These are phyloP conservation scores for Penicillium olsonii DNA, from an alignment of 2,329 filamentous ascomycete genomes.

Conservation along the genomic window DNA sequence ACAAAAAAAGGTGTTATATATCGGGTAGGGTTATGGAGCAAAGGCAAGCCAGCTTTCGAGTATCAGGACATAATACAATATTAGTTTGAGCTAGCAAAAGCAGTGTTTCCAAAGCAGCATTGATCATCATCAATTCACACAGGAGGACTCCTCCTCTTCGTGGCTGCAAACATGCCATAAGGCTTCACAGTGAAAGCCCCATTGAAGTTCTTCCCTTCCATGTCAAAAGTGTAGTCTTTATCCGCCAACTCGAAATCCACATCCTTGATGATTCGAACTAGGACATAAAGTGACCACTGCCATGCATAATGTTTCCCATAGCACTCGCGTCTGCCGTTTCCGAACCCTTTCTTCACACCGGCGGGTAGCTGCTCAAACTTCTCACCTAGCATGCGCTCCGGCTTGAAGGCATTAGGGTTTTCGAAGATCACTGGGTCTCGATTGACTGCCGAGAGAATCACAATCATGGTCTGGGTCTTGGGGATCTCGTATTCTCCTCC, in stretches of 20 bases:
- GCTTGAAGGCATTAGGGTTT: slow-evolving; percentile 66
- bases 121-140: background rate
- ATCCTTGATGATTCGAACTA: slow-evolving; percentile 67
- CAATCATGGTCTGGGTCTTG: slow-evolving; percentile 54
- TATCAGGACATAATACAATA: too few relatives aligned
- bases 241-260: slow-evolving; percentile 68
- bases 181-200: slow-evolving; percentile 38
- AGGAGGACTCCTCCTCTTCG: background rate
- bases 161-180: slow-evolving; percentile 1
- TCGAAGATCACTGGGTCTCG: slow-evolving; percentile 65
- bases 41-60: too few relatives aligned
- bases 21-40: background rate
- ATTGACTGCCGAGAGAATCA: slow-evolving; percentile 60
- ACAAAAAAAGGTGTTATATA: background rate
- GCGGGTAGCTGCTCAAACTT: slow-evolving; percentile 65
- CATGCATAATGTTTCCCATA: slow-evolving; percentile 73
- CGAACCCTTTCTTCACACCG: slow-evolving; percentile 70
- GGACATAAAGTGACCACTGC: slow-evolving; percentile 67
- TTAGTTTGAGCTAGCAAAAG: too few relatives aligned
- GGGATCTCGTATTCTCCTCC: slow-evolving; percentile 63
- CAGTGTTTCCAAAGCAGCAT: background rate
- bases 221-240: slow-evolving; percentile 42
- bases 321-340: slow-evolving; percentile 69
- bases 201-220: slow-evolving; percentile 36
- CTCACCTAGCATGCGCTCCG: slow-evolving; percentile 72